A percentile compares a stretch with the other conserved stretches of the same genome.
phyloP scores from a whole-genome alignment of 352 stramenopile genomes.

The Globisporangium okanoganense region DNA sequence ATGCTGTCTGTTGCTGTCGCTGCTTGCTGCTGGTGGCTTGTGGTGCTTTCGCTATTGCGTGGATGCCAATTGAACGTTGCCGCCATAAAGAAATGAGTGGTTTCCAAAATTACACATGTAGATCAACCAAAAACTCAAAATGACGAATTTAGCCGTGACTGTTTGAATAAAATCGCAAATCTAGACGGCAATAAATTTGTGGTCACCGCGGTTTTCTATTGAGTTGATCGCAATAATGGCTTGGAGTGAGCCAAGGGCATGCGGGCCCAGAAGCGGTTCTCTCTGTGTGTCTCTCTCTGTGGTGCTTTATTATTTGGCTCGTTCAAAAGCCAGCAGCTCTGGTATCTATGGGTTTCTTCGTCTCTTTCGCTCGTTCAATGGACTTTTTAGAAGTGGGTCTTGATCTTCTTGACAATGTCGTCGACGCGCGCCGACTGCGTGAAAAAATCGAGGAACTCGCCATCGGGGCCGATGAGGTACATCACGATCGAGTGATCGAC shows the following conservation, averaged over 20 bases:
- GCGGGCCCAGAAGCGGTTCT: neutral
- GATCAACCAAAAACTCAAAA: neutral
- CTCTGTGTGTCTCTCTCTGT: neutral
- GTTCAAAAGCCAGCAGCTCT: neutral
- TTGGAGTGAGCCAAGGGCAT: neutral
- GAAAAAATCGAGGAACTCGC: slow-evolving; percentile 99
- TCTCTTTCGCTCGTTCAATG: neutral
- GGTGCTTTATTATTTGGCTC: neutral
- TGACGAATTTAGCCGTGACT: neutral
- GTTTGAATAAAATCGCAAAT: neutral
- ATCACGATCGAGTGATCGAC: slow-evolving; percentile 99
- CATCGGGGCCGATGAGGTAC: slow-evolving; percentile 96
- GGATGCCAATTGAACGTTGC: neutral
- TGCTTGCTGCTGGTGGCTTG: neutral
- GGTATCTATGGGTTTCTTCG: slow-evolving; percentile 2
- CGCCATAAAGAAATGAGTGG: neutral
- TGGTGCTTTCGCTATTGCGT: slow-evolving; percentile 9
- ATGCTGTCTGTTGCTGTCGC: slow-evolving; percentile 23
- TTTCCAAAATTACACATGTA: neutral
- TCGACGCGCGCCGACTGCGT: slow-evolving; percentile 95
- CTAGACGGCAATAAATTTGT: neutral
- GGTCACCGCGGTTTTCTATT: neutral
- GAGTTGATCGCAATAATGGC: neutral
- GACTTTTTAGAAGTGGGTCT: slow-evolving; percentile 58
- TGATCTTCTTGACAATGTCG: slow-evolving; percentile 95